These are phyloP conservation scores for Pleurostoma richardsiae DNA, from an alignment of 2,329 filamentous ascomycete genomes.

Conservation along the genomic window DNA sequence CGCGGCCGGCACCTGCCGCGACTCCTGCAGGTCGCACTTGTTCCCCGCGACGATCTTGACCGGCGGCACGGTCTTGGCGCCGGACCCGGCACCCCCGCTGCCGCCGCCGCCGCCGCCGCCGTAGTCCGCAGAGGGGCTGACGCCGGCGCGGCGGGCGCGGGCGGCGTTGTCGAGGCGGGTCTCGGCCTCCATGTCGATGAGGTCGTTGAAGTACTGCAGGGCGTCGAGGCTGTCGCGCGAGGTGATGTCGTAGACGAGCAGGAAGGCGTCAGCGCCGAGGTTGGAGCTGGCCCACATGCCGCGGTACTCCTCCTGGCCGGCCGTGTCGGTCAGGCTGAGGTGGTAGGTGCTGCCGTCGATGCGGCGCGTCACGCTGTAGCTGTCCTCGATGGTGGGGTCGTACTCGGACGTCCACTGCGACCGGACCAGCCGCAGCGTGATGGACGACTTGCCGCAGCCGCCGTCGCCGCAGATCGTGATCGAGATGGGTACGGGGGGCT, in stretches of 20 bases:
- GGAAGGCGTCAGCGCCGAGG: constrained; percentile 74
- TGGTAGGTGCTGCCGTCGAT: constrained; percentile 79
- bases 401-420: constrained; percentile 82
- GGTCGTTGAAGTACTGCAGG: constrained; percentile 73
- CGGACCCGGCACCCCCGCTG: constrained; percentile 23
- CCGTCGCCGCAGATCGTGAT: constrained; percentile 86
- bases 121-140: constrained; percentile 17
- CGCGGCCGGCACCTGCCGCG: constrained; percentile 62
- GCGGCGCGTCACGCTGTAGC: constrained; percentile 74
- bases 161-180: constrained; percentile 58
- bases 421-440: constrained; percentile 76
- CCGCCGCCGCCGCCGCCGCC: constrained; percentile 19
- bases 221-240: constrained; percentile 61
- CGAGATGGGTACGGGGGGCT: constrained; percentile 52
- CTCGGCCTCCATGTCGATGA: constrained; percentile 80
- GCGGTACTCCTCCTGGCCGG: constrained; percentile 86
- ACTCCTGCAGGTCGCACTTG: constrained; percentile 75
- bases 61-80: constrained; percentile 56
- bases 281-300: constrained; percentile 80
- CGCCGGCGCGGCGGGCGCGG: constrained; percentile 39
- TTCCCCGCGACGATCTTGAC: constrained; percentile 83
- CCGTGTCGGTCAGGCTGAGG: constrained; percentile 75
- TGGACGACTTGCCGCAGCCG: constrained; percentile 79
- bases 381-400: constrained; percentile 78
- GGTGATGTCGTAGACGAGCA: constrained; percentile 86